Evolutionary conservation across 257 asterid species (phyloP).

Genomic region (Marsdenia floribunda): DNA sequence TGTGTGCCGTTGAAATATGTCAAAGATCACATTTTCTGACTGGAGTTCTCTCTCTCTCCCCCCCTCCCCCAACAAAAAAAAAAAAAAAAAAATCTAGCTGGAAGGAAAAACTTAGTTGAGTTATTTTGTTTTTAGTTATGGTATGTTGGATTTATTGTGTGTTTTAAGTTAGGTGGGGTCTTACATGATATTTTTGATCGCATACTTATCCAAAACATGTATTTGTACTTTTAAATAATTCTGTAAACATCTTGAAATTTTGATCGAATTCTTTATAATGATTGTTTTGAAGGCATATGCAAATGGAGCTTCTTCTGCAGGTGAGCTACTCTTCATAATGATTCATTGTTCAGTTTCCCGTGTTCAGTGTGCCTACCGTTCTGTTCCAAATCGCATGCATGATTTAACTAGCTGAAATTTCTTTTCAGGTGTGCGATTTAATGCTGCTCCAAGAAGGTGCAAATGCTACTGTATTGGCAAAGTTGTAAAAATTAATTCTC

Average conservation of each 20-base stretch:
- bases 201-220: neutral
- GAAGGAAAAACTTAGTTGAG: neutral
- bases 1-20: neutral
- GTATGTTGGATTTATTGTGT: neutral
- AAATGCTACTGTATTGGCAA: slow-evolving; percentile 63
- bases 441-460: slow-evolving; percentile 34
- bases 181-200: neutral
- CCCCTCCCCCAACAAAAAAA: no score
- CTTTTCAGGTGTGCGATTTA: slow-evolving; percentile 43
- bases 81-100: neutral
- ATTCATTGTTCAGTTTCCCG: slow-evolving; percentile 11
- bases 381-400: neutral
- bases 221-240: neutral
- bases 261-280: slow-evolving; percentile 23
- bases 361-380: neutral
- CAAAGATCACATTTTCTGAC: neutral
- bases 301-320: slow-evolving; percentile 53
- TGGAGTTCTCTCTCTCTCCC: neutral
- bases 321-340: slow-evolving; percentile 29
- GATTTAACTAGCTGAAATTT: slow-evolving; percentile 11
- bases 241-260: slow-evolving; percentile 4
- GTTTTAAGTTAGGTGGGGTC: neutral
- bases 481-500: slow-evolving; percentile 44
- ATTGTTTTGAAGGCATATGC: slow-evolving; percentile 39
- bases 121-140: neutral